Conservation (phyloP, 164 flowering plant species). For the Chimonanthus salicifolius region DNA sequence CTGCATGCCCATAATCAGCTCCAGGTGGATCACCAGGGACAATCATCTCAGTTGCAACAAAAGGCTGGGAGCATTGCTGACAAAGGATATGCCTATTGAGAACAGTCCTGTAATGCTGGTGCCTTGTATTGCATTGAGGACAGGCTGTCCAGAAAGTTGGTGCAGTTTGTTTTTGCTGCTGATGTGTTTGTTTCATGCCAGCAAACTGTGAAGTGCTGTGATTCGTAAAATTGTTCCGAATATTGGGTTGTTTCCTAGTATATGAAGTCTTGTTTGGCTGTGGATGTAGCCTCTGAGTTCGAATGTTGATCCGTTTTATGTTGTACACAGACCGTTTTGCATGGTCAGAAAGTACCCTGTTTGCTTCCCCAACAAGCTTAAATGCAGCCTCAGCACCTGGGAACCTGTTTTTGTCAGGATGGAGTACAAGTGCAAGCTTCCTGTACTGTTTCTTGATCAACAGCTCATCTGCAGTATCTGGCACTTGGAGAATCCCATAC, state of each 20-base stretch:
- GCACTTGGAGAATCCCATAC: constrained; percentile 74
- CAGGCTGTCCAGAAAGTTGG: constrained; percentile 34
- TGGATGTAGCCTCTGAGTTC: neutral
- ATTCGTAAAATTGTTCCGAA: constrained; percentile 12
- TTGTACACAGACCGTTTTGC: constrained; percentile 42
- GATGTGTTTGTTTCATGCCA: constrained; percentile 19
- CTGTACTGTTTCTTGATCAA: constrained; percentile 69
- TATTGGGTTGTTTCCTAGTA: constrained; percentile 16
- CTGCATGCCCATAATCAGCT: too few relatives aligned
- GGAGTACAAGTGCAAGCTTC: constrained; percentile 69
- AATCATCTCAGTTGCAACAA: neutral
- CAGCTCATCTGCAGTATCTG: constrained; percentile 54
- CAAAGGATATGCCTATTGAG: neutral
- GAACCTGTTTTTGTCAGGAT: constrained; percentile 84
- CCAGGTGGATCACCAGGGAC: neutral
- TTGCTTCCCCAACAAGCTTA: constrained; percentile 76
- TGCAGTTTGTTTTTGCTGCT: constrained; percentile 15
- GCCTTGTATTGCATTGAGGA: constrained; percentile 24
- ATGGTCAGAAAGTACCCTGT: constrained; percentile 48
- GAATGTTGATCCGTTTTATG: constrained; percentile 21
- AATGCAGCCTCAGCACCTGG: constrained; percentile 89
- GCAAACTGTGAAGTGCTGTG: constrained; percentile 9
- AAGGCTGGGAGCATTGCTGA: neutral
- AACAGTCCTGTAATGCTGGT: constrained; percentile 11
- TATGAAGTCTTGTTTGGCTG: constrained; percentile 5